Percentiles rank a stretch among this genome's conserved stretches.
These are phyloP conservation scores for Naganishia liquefaciens DNA, from an alignment of 1,284 basidiomycete species.

Conservation along the genomic window DNA sequence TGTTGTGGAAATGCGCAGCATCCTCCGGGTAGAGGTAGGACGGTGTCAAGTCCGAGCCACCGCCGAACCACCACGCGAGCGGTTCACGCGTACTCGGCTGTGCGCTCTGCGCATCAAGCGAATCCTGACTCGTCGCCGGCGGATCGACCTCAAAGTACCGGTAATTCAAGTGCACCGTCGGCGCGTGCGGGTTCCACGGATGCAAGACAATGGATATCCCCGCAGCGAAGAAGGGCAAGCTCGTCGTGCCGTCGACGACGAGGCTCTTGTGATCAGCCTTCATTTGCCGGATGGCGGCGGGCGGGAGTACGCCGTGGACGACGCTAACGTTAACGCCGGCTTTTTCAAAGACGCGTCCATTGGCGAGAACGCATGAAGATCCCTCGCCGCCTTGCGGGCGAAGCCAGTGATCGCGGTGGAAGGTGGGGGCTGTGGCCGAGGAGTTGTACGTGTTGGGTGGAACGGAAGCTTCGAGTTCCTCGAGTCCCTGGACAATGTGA, in stretches of 20 bases:
- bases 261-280: slow-evolving; percentile 77
- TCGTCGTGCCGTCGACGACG: slow-evolving; percentile 64
- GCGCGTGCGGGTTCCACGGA: slow-evolving; percentile 84
- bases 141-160: slow-evolving; percentile 93
- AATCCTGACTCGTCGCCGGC: slow-evolving; percentile 51
- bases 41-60: slow-evolving; percentile 94
- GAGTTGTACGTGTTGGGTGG: slow-evolving; percentile 49
- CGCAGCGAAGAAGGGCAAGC: slow-evolving; percentile 88
- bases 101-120: slow-evolving; percentile 21
- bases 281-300: slow-evolving; percentile 90
- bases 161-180: slow-evolving; percentile 96
- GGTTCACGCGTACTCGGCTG: slow-evolving; percentile 54
- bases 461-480: slow-evolving; percentile 72
- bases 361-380: slow-evolving; percentile 81
- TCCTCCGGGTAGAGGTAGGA: slow-evolving; percentile 89
- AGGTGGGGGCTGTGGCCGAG: slow-evolving; percentile 54
- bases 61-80: slow-evolving; percentile 98
- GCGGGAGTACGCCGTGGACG: slow-evolving; percentile 84
- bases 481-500: slow-evolving; percentile 75
- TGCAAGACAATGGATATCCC: slow-evolving; percentile 92
- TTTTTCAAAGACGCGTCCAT: slow-evolving; percentile 81
- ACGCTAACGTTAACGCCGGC: slow-evolving; percentile 94
- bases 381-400: slow-evolving; percentile 76
- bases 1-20: slow-evolving; percentile 80
- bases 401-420: slow-evolving; percentile 85